phyloP scores from a whole-genome alignment of 768 basidiomycete species.

The Calvatia gigantea region DNA sequence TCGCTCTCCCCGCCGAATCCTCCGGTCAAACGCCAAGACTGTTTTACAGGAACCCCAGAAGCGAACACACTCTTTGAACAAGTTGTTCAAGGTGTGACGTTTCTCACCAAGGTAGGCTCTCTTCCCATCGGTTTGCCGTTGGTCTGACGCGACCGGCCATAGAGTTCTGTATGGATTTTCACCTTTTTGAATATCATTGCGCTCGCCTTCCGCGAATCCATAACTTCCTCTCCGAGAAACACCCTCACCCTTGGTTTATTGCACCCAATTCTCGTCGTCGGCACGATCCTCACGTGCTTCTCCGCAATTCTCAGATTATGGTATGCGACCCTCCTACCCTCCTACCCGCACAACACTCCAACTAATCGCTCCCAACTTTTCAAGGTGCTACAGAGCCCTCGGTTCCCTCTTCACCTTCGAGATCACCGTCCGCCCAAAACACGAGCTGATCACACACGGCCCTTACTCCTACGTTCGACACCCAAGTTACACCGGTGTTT shows the following conservation, averaged over 20 bases:
- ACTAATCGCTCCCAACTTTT: not conserved
- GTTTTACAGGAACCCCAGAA: conserved; percentile 20
- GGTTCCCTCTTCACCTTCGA: conserved; percentile 43
- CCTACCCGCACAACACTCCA: not conserved
- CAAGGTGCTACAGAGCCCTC: conserved; percentile 36
- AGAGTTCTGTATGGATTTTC: conserved; percentile 10
- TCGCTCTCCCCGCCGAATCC: conserved; percentile 38
- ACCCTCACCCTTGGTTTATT: not conserved
- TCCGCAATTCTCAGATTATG: conserved; percentile 28
- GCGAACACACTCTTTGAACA: conserved; percentile 31
- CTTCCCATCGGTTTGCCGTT: conserved; percentile 20
- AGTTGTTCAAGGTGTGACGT: conserved; percentile 33
- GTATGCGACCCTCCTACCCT: conserved; percentile 18
- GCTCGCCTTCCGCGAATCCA: not conserved
- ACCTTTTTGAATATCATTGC: not conserved
- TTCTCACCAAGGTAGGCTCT: conserved; percentile 31
- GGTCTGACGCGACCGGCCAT: not conserved
- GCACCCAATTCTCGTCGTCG: conserved; percentile 18
- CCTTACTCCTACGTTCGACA: conserved; percentile 44
- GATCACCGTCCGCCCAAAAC: conserved; percentile 35
- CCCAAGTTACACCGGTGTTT: conserved; percentile 40
- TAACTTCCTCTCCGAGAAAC: not conserved
- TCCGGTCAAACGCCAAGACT: conserved; percentile 30
- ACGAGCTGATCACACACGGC: conserved; percentile 38
- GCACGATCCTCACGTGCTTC: conserved; percentile 21